phyloP scores from a whole-genome alignment of 2,329 filamentous ascomycete species.

The Neonectria neomacrospora region DNA sequence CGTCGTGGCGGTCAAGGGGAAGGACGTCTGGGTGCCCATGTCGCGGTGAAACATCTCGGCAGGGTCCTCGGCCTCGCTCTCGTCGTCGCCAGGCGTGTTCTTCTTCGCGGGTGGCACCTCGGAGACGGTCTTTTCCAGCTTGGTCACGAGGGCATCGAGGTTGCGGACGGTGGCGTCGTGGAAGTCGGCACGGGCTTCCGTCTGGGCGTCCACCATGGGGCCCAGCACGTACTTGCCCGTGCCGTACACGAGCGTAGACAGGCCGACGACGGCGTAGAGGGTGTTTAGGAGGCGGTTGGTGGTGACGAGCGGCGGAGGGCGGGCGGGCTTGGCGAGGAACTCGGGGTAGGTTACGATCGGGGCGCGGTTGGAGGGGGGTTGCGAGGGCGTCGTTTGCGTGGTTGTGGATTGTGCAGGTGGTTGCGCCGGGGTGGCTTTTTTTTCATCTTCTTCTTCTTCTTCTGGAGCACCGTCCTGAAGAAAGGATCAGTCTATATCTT shows the following conservation, averaged over 20 bases:
- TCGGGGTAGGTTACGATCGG: slow-evolving; percentile 78
- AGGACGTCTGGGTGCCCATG: slow-evolving; percentile 80
- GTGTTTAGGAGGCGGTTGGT: slow-evolving; percentile 67
- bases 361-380: slow-evolving; percentile 55
- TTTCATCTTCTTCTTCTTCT: no score
- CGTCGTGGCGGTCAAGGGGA: slow-evolving; percentile 35
- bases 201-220: slow-evolving; percentile 67
- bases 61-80: slow-evolving; percentile 69
- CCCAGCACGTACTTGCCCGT: slow-evolving; percentile 74
- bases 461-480: slow-evolving; percentile 10
- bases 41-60: slow-evolving; percentile 86
- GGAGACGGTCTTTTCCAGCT: slow-evolving; percentile 69
- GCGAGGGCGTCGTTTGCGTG: slow-evolving; percentile 36
- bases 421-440: slow-evolving; percentile 19
- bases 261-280: slow-evolving; percentile 66
- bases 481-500: slow-evolving; percentile 5
- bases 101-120: slow-evolving; percentile 61
- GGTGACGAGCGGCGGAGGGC: slow-evolving; percentile 71
- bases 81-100: slow-evolving; percentile 45
- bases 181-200: slow-evolving; percentile 64
- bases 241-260: slow-evolving; percentile 75
- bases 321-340: slow-evolving; percentile 68
- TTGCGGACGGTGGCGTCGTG: slow-evolving; percentile 59
- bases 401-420: slow-evolving; percentile 22
- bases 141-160: slow-evolving; percentile 58